Evolutionary conservation across 2,329 filamentous ascomycete genomes (phyloP).

Genomic region (Ramularia collo-cygni): DNA sequence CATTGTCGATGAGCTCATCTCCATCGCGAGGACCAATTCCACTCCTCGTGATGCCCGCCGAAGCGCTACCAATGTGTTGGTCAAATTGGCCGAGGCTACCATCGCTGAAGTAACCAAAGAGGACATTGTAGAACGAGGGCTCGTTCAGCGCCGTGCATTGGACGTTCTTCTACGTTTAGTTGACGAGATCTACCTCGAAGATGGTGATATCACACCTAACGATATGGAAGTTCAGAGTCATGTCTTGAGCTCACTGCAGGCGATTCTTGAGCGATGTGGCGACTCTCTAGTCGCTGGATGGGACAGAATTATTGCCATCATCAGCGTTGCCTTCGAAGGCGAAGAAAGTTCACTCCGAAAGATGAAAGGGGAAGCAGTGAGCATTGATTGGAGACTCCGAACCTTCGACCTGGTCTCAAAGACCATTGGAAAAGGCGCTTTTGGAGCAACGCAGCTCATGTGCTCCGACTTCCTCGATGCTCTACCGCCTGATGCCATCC

Average conservation of each 20-base stretch:
- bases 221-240: slow-evolving; percentile 58
- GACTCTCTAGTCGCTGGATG: slow-evolving; percentile 78
- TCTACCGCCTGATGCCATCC: slow-evolving; percentile 59
- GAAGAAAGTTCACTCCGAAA: slow-evolving; percentile 8
- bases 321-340: slow-evolving; percentile 68
- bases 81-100: slow-evolving; percentile 42
- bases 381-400: slow-evolving; percentile 25
- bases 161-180: slow-evolving; percentile 43
- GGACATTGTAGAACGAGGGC: slow-evolving; percentile 26
- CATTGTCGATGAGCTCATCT: slow-evolving; percentile 51
- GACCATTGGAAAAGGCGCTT: slow-evolving; percentile 76
- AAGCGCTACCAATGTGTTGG: slow-evolving; percentile 45
- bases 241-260: slow-evolving; percentile 58
- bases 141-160: slow-evolving; percentile 27
- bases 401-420: slow-evolving; percentile 49
- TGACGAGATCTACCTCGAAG: slow-evolving; percentile 23
- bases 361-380: slow-evolving; percentile 11
- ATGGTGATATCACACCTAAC: slow-evolving; percentile 20
- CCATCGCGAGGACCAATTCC: slow-evolving; percentile 36
- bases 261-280: slow-evolving; percentile 79
- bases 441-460: slow-evolving; percentile 82
- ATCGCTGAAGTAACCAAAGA: slow-evolving; percentile 48
- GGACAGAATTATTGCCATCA: slow-evolving; percentile 77
- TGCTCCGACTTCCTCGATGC: slow-evolving; percentile 88
- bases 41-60: slow-evolving; percentile 40